Evolutionary conservation across 768 basidiomycete species (phyloP), one percentile per base, ranked within the genome.

Genomic region (Termitomyces sp.): DNA sequence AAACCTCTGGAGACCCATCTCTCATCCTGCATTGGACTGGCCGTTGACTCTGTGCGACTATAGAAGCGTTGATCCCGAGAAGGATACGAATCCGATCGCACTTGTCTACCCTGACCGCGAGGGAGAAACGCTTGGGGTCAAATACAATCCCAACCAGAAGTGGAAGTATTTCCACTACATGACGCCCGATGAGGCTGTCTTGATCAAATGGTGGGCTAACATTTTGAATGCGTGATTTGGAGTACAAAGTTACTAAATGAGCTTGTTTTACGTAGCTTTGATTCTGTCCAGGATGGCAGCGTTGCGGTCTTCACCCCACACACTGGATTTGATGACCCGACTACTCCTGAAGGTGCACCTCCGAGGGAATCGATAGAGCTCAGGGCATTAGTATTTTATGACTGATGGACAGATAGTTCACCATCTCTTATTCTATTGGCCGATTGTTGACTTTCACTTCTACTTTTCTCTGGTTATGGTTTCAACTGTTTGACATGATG

Each of bases 371-470:
- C 84, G 0, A 86, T 87, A 49, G 86, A 88, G 69, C 62, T 88
- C 24, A 69, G 85, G 30, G 79, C 84, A 9, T 74, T 88, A 36
- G 84, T 86, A n/a, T 88, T 86, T 64, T 84, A 86, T 63, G 80
- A 84, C 59, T 76, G 60, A 64, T n/a, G 27, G 36, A n/a, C 4
- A 43, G 12, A 8, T 14, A 10, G 14, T 9, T 33, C 27, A 20
- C 18, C 37, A 27, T 18, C 24, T 16, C 13, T 47, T 40, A 30
- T 5, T n/a, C 2, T 5, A 13, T 44, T 22, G 20, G 9, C 20
- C 2, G 13, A 22, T 22, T 14, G 5, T 22, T 5, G 20, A 43
- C 22, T 5, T n/a, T 10, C 18, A 43, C 42, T 22, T 13, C 30
- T n/a, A n/a, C n/a, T n/a, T n/a, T n/a, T n/a, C n/a, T n/a, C n/a